Conservation (phyloP, 75 land plant species). For the Pinus tabuliformis region DNA sequence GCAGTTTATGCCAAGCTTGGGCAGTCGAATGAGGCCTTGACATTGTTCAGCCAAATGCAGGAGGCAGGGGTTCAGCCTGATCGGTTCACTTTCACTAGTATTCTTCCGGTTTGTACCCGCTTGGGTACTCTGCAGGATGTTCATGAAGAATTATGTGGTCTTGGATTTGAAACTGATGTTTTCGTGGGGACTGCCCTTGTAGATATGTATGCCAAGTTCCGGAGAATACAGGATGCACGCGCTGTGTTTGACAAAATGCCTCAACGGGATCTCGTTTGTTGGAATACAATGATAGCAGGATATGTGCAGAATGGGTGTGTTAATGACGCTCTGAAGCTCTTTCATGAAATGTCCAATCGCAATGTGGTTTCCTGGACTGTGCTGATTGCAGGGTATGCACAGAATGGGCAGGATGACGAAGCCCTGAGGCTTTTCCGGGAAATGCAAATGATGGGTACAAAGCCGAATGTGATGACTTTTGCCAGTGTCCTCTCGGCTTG, state of each 20-base stretch:
- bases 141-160: neutral
- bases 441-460: neutral
- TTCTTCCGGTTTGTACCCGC: neutral
- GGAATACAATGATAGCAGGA: neutral
- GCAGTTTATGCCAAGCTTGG: conserved; percentile 11
- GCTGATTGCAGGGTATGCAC: conserved; percentile 8
- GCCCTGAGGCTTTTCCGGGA: neutral
- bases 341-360: neutral
- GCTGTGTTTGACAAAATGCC: conserved; percentile 1
- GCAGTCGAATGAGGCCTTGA: conserved; percentile 2
- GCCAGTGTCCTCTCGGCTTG: too few relatives aligned
- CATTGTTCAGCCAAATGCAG: conserved; percentile 8
- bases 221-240: neutral
- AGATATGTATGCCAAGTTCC: conserved; percentile 3
- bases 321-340: neutral
- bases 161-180: neutral
- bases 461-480: too few relatives aligned
- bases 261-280: neutral
- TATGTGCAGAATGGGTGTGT: neutral
- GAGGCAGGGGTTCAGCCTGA: neutral
- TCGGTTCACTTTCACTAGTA: neutral
- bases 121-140: neutral
- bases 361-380: conserved; percentile 13
- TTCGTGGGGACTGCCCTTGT: neutral
- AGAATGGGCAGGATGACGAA: neutral